Evolutionary conservation across 768 basidiomycete genomes (phyloP), one percentile per base, ranked within the genome.

Genomic region (Naematelia aurantialba): DNA sequence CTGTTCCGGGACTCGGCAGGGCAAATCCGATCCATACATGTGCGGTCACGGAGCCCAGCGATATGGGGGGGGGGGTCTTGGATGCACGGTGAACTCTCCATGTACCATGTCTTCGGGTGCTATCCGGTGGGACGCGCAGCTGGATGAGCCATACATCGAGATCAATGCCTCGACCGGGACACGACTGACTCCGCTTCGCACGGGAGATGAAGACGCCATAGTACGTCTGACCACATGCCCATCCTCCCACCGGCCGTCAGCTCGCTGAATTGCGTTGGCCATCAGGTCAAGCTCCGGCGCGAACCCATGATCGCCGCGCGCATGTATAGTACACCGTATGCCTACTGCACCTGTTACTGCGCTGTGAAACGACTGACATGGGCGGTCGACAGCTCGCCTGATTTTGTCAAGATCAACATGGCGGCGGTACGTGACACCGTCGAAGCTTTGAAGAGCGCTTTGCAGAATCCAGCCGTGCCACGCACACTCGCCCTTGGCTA

Each of bases 301-400:
- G 34, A 39, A 39, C 34, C 34, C 17, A 39, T 39, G 34, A 39
- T 39, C 34, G 34, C 34, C 17, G 34, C 34, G 8, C 34, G 34
- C 34, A 52, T 52, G 24, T 8, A 59, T 22, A 8, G 27, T 52
- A 48, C 45, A 51, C 22, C 52, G 57, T 44, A 59, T 3, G 24
- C 31, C 46, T 52, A 27, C 50, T 52, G 3, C 24, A 34, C 2
- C 49, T 4, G 26, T 45, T 59, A 17, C 51, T 44, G 25, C 50
- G 19, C 8, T 48, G 46, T 5, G n/a, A 25, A 19, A 5, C 8
- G 46, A 48, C n/a, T n/a, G n/a, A 19, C 8, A 19, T 19, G 8
- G 46, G 21, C 17, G 17, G 34, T 8, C 8, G 17, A 17, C 34
- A 39, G 34, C 17, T 39, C 34, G 34, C 8, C 8, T 17, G 34